These are phyloP conservation scores for Mucor racemosus DNA, from an alignment of 371 early-diverging fungal species.

Conservation along the genomic window DNA sequence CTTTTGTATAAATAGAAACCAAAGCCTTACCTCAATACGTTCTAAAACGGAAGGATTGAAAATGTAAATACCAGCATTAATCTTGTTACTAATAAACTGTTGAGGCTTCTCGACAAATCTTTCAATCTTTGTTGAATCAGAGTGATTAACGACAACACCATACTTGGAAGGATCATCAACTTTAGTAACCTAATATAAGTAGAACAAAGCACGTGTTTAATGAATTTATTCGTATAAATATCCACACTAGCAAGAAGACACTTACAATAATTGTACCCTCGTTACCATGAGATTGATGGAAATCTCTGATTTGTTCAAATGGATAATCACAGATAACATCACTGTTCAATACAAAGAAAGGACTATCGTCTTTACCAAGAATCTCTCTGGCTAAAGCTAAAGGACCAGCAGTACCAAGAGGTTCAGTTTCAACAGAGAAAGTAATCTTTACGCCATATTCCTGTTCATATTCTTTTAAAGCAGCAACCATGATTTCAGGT, in stretches of 20 bases:
- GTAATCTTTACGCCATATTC: conserved; percentile 91
- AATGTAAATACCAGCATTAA: conserved; percentile 99
- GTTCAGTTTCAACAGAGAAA: conserved; percentile 96
- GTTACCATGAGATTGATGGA: conserved; percentile 85
- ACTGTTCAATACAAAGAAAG: conserved; percentile 99
- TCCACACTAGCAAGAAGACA: no score
- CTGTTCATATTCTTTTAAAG: conserved; percentile 85
- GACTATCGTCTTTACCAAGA: conserved; percentile 87
- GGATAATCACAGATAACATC: conserved; percentile 99
- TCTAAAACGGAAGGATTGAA: conserved; percentile 92
- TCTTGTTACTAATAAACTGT: conserved; percentile 92
- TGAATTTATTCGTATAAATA: background rate
- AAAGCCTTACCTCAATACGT: conserved; percentile 84
- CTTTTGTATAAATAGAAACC: conserved; percentile 71
- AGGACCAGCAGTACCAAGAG: conserved; percentile 99
- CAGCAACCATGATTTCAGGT: conserved; percentile 93
- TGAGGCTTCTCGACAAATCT: conserved; percentile 99
- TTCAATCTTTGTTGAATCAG: conserved; percentile 76
- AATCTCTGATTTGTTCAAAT: conserved; percentile 84
- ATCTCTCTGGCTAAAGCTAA: conserved; percentile 93
- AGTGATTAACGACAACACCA: conserved; percentile 91
- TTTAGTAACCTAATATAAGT: conserved; percentile 70
- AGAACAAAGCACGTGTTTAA: conserved; percentile 5
- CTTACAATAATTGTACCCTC: conserved; percentile 90
- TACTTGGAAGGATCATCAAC: conserved; percentile 99